A percentile compares a stretch with the other conserved stretches of the same genome.
Conservation (phyloP, 2,329 filamentous ascomycete species). For the Trichothecium sympodiale region DNA sequence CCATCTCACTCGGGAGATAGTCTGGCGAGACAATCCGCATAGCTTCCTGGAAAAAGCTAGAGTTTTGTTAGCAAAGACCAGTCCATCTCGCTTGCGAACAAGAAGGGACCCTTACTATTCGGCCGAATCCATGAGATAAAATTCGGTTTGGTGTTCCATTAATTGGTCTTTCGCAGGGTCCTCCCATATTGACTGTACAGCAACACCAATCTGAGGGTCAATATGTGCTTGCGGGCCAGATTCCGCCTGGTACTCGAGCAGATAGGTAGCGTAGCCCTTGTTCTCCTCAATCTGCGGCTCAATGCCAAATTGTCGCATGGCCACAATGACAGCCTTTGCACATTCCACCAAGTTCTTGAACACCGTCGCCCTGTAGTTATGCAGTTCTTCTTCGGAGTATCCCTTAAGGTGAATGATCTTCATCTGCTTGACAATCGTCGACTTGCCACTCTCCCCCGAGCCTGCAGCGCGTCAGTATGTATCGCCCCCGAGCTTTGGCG, state of each 20-base stretch:
- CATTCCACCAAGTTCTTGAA: constrained; percentile 98
- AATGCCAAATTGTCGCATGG: constrained; percentile 86
- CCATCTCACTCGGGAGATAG: constrained; percentile 88
- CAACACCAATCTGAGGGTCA: constrained; percentile 68
- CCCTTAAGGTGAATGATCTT: constrained; percentile 99
- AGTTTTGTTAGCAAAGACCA: background rate
- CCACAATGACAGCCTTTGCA: constrained; percentile 82
- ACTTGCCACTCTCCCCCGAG: constrained; percentile 97
- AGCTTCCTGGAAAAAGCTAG: constrained; percentile 91
- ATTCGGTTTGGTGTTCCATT: constrained; percentile 92
- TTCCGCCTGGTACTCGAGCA: constrained; percentile 81
- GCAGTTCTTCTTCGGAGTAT: constrained; percentile 87
- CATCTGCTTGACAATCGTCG: constrained; percentile 99
- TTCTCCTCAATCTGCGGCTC: constrained; percentile 63
- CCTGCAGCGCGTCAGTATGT: constrained; percentile 39
- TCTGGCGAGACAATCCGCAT: constrained; percentile 71
- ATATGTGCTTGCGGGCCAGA: constrained; percentile 80
- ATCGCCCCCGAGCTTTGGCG: background rate
- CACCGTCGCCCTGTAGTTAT: constrained; percentile 88
- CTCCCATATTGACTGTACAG: constrained; percentile 80
- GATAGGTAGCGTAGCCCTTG: constrained; percentile 63
- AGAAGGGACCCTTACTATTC: constrained; percentile 63
- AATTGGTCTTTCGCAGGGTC: constrained; percentile 74
- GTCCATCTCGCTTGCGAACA: background rate
- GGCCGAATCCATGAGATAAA: constrained; percentile 98